Conservation (phyloP, 202 grass and related monocot species). For the Bolboschoenoplectus hybrid region DNA sequence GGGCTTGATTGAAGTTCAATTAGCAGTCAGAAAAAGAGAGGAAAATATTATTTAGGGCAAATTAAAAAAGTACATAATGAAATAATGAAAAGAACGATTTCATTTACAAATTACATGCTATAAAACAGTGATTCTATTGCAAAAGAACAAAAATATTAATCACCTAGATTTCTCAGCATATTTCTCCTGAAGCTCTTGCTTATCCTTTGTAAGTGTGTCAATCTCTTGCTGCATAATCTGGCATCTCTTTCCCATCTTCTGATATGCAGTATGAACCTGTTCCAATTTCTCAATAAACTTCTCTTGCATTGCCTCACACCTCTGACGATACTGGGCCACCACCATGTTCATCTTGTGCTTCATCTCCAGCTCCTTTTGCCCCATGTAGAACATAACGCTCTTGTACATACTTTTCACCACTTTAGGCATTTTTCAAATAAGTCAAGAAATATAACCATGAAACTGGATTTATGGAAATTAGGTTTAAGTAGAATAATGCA, state of each 20-base stretch:
- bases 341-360: slow-evolving; percentile 84
- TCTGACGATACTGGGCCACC: slow-evolving; percentile 75
- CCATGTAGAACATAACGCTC: slow-evolving; percentile 93
- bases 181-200: slow-evolving; percentile 93
- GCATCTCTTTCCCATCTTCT: slow-evolving; percentile 89
- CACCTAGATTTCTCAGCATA: slow-evolving; percentile 95
- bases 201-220: slow-evolving; percentile 79
- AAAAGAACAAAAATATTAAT: slow-evolving; percentile 26
- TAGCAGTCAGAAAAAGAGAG: not conserved
- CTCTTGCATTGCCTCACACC: slow-evolving; percentile 75
- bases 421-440: slow-evolving; percentile 29
- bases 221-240: slow-evolving; percentile 89
- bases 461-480: not conserved
- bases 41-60: not conserved
- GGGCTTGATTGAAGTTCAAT: not conserved
- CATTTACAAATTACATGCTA: not conserved
- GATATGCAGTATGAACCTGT: slow-evolving; percentile 72
- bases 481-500: slow-evolving; percentile 12
- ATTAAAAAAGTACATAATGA: not conserved
- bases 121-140: slow-evolving; percentile 14
- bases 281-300: slow-evolving; percentile 90
- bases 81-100: not conserved
- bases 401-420: slow-evolving; percentile 94
- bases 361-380: slow-evolving; percentile 93
- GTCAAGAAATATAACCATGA: slow-evolving; percentile 7